Percentiles rank a stretch among this genome's conserved stretches.
These are phyloP conservation scores for Umbelopsis sp. DNA, from an alignment of 192 early-diverging fungal species.

Conservation along the genomic window DNA sequence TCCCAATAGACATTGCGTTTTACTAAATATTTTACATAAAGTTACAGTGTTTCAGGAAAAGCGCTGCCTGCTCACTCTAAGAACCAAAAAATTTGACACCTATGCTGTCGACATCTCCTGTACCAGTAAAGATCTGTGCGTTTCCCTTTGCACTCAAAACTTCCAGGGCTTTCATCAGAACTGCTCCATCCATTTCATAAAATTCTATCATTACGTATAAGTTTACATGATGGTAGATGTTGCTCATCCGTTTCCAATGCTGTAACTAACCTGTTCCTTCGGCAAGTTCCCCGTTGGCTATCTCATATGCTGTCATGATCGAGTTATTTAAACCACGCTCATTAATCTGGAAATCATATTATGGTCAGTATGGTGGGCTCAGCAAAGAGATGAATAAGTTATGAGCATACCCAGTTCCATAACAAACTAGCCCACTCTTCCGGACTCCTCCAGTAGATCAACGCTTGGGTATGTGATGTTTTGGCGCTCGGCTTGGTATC, in stretches of 20 bases:
- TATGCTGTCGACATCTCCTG: slow-evolving; percentile 62
- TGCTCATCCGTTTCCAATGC: not conserved
- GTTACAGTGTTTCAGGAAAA: not conserved
- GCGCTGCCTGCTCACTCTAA: not conserved
- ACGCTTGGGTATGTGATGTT: slow-evolving; percentile 53
- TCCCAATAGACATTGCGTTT: no score
- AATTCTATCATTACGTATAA: slow-evolving; percentile 65
- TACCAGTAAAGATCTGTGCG: slow-evolving; percentile 79
- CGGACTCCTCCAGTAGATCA: slow-evolving; percentile 87
- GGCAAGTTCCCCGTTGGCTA: slow-evolving; percentile 82
- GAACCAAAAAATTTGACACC: slow-evolving; percentile 85
- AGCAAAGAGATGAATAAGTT: not conserved
- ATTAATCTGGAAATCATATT: slow-evolving; percentile 52
- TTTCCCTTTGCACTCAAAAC: slow-evolving; percentile 80
- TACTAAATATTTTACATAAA: not conserved
- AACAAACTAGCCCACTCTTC: slow-evolving; percentile 89
- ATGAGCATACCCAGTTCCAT: slow-evolving; percentile 73
- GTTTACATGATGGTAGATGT: not conserved
- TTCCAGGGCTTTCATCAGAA: slow-evolving; percentile 79
- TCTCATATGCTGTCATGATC: slow-evolving; percentile 87
- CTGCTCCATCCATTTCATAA: slow-evolving; percentile 67
- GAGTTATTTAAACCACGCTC: slow-evolving; percentile 75
- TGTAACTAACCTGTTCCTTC: slow-evolving; percentile 68
- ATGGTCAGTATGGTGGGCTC: not conserved
- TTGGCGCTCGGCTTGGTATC: slow-evolving; percentile 44